Base-by-base conservation (phyloP, 352 stramenopile genomes). In the Globisporangium canariense region DNA sequence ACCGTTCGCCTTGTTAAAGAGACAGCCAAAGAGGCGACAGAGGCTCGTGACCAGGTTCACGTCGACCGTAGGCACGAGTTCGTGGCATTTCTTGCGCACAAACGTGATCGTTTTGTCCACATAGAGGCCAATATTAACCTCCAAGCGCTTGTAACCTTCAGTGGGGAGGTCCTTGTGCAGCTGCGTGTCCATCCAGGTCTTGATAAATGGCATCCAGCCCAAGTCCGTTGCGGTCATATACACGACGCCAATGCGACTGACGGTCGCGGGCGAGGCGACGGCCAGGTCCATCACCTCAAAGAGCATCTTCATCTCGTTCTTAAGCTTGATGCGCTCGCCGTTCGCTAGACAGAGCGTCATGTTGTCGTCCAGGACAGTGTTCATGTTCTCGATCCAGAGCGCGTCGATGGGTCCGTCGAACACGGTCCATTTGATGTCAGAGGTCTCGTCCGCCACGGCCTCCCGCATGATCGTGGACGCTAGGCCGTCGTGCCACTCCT, bases 301-400 rank as follows among this genome's bases (percentile, higher is more conserved):
- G 6, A 98, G 74, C 86, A 97, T 97, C 64, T 97, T 96, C 88
- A 98, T 98, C 62, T 97, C 86, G 45, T 52, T 77, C 58, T 84
- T 87, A 13, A 91, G 78, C 43, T 91, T 91, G 59, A 98, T 98
- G 2, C 93, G 79, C 69, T 98, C 92, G 51, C 93, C 94, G 65
- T 98, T 98, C 0, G 93, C 90, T 0, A 98, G 77, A 62, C 92
- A 98, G 10, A 98, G 71, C 5, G 89, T 98, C 92, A 97, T 98
- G 69, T 98, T 98, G 72, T 98, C 93, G 64, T 98, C 93, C 6
- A 98, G 67, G 0, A 98, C 93, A 1, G 93, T 98, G 76, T 98
- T 98, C 91, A 98, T 97, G 71, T 98, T 98, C 67, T 98, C 93
- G 46, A 98, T 98, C 93, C 93, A 98, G 8, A 98, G 71, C n/a